Evolutionary conservation across 2,329 filamentous ascomycete species (phyloP), one percentile per base, ranked within the genome.

Genomic region (Neofusicoccum umdonicola): DNA sequence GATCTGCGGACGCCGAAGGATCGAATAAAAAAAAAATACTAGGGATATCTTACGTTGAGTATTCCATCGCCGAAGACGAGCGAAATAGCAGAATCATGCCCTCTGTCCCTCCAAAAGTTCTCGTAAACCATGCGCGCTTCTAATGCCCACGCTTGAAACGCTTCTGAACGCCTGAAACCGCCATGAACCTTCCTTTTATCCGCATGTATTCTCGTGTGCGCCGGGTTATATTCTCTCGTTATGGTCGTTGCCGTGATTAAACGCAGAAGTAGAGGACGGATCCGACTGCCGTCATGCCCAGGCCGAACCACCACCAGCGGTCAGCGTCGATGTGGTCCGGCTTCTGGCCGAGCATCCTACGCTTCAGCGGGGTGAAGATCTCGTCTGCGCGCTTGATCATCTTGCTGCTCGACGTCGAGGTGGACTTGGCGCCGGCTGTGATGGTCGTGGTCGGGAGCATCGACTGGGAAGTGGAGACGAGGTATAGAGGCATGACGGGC

Each of bases 361-460:
- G 78, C 66, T 77, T 77, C 27, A 79, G 62, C 3, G 80, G 79
- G 4, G 79, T 70, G 35, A 74, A 73, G n/a, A 66, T 65, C 17
- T 72, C 70, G 12, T 75, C 72, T 6, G 65, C 48, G 50, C 72
- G 76, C 69, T 74, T 78, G 57, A 71, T 69, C 63, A 76, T 68
- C 19, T 31, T 66, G 64, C 27, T 31, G 27, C 77, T 79, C n/a
- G 75, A 71, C 61, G 76, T 81, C 4, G 74, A 69, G 4, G 73
- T 67, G 1, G 78, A 70, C 6, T 72, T 75, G 11, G 74, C 69
- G 13, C 76, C 76, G 3, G 74, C 73, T 1, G 77, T 79, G 66
- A 91, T 79, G 0, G 87, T 90, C 11, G 81, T 80, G 3, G 88
- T 90, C 1, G 89, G 88, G 5, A 91, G 83, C 88, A 91, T 91